Evolutionary conservation across 345 rosid species (phyloP).

Genomic region (Acer negundo): DNA sequence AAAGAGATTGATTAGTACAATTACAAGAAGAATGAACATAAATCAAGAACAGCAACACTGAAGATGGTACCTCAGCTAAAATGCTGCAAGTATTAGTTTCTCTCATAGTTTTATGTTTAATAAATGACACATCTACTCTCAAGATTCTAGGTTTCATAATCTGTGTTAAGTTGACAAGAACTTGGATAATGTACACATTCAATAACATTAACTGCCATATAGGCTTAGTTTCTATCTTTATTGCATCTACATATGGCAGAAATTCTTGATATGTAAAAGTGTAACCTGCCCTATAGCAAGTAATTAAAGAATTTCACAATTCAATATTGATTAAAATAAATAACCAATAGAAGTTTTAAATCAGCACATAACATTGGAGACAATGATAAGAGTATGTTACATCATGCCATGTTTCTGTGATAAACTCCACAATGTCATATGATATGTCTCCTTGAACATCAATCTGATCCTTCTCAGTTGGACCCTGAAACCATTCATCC

Average conservation of each 20-base stretch:
- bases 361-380: conserved; percentile 13
- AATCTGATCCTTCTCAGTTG: conserved; percentile 59
- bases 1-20: background rate
- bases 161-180: background rate
- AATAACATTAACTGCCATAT: background rate
- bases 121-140: background rate
- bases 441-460: conserved; percentile 65
- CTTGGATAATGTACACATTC: background rate
- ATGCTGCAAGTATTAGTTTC: background rate
- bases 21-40: background rate
- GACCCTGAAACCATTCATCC: conserved; percentile 42
- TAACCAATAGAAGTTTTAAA: background rate
- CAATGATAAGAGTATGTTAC: conserved; percentile 26
- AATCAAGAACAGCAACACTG: background rate
- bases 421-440: conserved; percentile 43
- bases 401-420: conserved; percentile 46
- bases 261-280: conserved; percentile 15
- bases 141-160: background rate
- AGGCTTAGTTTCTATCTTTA: background rate
- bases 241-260: background rate
- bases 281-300: background rate
- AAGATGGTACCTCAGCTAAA: background rate
- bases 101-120: background rate
- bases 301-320: background rate
- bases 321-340: background rate